phyloP scores from a whole-genome alignment of 768 basidiomycete genomes.

The Auricularia cornea region DNA sequence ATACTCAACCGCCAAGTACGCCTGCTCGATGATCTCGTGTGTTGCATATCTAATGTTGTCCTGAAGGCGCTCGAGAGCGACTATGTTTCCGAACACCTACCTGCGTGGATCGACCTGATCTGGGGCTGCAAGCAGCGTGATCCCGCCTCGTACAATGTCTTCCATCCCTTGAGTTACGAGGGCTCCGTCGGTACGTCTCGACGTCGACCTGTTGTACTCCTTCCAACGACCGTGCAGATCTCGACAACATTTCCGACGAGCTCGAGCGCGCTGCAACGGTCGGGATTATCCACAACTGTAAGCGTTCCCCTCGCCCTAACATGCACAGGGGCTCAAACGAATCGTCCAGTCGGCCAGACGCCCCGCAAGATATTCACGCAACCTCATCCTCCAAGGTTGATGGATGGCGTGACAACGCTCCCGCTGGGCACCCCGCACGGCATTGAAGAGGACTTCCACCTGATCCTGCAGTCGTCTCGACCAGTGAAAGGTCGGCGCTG shows the following conservation, averaged over 20 bases:
- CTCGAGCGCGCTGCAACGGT: slow-evolving; percentile 87
- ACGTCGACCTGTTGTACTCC: neutral
- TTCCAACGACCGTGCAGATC: slow-evolving; percentile 36
- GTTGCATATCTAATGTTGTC: neutral
- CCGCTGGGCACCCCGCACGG: slow-evolving; percentile 67
- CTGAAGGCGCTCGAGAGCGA: slow-evolving; percentile 80
- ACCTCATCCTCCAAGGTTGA: slow-evolving; percentile 68
- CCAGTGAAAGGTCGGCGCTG: slow-evolving; percentile 44
- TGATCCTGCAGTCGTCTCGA: slow-evolving; percentile 49
- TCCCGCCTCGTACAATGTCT: slow-evolving; percentile 67
- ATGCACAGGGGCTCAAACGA: neutral
- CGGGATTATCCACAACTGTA: slow-evolving; percentile 95
- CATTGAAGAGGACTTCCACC: slow-evolving; percentile 73
- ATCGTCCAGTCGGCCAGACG: slow-evolving; percentile 74
- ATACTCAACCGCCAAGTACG: slow-evolving; percentile 64
- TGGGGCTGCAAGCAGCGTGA: slow-evolving; percentile 88
- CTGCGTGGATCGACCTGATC: slow-evolving; percentile 89
- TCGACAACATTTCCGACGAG: slow-evolving; percentile 79
- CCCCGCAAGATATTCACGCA: slow-evolving; percentile 73
- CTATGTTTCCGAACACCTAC: slow-evolving; percentile 74
- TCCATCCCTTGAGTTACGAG: slow-evolving; percentile 90
- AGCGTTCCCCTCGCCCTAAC: slow-evolving; percentile 11
- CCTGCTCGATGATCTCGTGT: neutral
- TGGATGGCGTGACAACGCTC: slow-evolving; percentile 63
- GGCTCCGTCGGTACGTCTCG: slow-evolving; percentile 61